Conservation (phyloP, 2,329 filamentous ascomycete species). For the Aspergillus oerlinghausenensis region DNA sequence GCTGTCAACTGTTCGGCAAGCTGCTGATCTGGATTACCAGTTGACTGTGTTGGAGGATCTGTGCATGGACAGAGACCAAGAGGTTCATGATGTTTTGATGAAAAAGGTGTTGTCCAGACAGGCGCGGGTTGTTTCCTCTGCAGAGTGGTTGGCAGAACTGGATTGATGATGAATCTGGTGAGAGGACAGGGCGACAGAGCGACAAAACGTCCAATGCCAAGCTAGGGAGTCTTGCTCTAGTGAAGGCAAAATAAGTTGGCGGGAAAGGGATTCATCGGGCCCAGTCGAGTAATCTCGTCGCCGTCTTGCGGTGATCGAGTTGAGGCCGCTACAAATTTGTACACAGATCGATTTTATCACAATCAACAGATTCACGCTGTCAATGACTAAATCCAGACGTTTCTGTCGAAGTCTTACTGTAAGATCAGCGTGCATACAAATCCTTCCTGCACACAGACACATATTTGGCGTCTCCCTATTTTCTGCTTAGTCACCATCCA, state of each 20-base stretch:
- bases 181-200: neutral
- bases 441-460: neutral
- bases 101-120: constrained; percentile 31
- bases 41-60: constrained; percentile 33
- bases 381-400: neutral
- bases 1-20: constrained; percentile 34
- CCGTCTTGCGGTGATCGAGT: neutral
- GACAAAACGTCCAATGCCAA: neutral
- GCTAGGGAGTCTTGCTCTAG: neutral
- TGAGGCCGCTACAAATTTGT: neutral
- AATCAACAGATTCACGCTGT: neutral
- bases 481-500: neutral
- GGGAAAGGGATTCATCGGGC: neutral
- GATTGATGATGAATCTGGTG: neutral
- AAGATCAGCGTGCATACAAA: neutral
- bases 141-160: constrained; percentile 24
- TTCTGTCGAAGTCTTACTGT: neutral
- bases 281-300: neutral
- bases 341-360: neutral
- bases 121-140: constrained; percentile 21
- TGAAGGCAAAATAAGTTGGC: neutral
- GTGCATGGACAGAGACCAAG: constrained; percentile 30
- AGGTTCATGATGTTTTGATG: constrained; percentile 32
- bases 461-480: neutral
- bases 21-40: constrained; percentile 33